Conservation (phyloP, 768 basidiomycete genomes). For the Leucocoprinus birnbaumii region DNA sequence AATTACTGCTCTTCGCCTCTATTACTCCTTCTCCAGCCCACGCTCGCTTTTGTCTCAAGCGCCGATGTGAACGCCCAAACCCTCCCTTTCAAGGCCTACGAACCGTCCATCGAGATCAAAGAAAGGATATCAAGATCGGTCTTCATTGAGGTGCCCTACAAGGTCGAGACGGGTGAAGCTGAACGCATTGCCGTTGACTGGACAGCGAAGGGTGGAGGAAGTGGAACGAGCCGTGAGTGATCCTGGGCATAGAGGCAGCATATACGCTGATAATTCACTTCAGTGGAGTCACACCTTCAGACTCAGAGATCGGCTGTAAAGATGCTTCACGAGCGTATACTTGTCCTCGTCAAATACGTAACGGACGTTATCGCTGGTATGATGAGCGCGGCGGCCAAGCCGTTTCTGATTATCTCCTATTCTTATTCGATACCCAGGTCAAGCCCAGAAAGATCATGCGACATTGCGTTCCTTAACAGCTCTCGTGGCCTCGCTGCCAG, state of each 20-base stretch:
- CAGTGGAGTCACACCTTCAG: constrained; percentile 89
- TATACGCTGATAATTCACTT: constrained; percentile 4
- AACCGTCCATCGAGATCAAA: constrained; percentile 83
- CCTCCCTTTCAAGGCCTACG: constrained; percentile 92
- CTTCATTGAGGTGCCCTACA: constrained; percentile 83
- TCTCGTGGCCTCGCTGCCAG: constrained; percentile 83
- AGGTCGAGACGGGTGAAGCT: constrained; percentile 96
- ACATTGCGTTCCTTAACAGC: constrained; percentile 84
- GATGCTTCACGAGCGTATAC: constrained; percentile 92
- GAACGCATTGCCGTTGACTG: constrained; percentile 98
- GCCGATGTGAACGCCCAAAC: constrained; percentile 62
- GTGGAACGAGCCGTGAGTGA: constrained; percentile 72
- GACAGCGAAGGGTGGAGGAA: constrained; percentile 83
- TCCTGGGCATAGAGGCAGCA: not conserved
- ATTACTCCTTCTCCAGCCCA: constrained; percentile 72
- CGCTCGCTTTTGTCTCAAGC: constrained; percentile 37
- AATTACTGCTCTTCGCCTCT: constrained; percentile 86
- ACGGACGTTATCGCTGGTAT: constrained; percentile 70
- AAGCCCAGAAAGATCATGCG: constrained; percentile 73
- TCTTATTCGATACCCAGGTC: constrained; percentile 40
- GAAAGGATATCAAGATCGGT: constrained; percentile 74
- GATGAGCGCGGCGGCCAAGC: constrained; percentile 13
- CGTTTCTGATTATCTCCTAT: not conserved
- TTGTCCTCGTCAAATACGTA: constrained; percentile 86
- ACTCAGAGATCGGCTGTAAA: constrained; percentile 93